These are phyloP conservation scores for Drechslerella stenobrocha DNA, from an alignment of 2,329 filamentous ascomycete genomes.

Conservation along the genomic window DNA sequence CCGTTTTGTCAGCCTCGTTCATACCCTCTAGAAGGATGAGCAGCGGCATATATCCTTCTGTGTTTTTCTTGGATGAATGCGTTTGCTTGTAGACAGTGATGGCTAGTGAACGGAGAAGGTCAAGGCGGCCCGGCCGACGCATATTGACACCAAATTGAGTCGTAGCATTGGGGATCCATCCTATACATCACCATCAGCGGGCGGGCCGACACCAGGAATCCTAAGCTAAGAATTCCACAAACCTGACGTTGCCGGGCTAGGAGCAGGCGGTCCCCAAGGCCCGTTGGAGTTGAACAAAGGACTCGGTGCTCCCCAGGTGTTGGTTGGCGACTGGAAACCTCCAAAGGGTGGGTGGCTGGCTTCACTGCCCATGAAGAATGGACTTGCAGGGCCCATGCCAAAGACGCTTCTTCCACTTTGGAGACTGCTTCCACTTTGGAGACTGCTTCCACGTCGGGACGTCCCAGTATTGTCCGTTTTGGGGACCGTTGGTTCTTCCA, in stretches of 20 bases:
- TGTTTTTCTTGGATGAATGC: conserved; percentile 54
- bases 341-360: conserved; percentile 57
- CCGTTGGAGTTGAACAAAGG: conserved; percentile 25
- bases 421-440: conserved; percentile 61
- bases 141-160: conserved; percentile 64
- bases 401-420: conserved; percentile 61
- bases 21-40: conserved; percentile 67
- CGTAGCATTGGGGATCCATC: conserved; percentile 53
- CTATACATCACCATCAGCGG: conserved; percentile 46
- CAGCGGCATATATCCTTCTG: conserved; percentile 71
- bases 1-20: conserved; percentile 63
- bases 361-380: conserved; percentile 54
- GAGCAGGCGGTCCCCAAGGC: conserved; percentile 49
- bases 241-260: conserved; percentile 29
- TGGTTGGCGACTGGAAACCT: conserved; percentile 57
- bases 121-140: conserved; percentile 58
- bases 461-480: conserved; percentile 54
- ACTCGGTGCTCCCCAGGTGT: conserved; percentile 50
- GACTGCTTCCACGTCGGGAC: conserved; percentile 60
- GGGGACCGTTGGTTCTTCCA: conserved; percentile 61
- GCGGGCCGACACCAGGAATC: background rate
- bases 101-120: conserved; percentile 17
- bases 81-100: conserved; percentile 53
- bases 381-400: conserved; percentile 46
- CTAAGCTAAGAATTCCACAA: conserved; percentile 13